phyloP scores from a whole-genome alignment of 2,329 filamentous ascomycete genomes.

The Balansia obtecta region DNA sequence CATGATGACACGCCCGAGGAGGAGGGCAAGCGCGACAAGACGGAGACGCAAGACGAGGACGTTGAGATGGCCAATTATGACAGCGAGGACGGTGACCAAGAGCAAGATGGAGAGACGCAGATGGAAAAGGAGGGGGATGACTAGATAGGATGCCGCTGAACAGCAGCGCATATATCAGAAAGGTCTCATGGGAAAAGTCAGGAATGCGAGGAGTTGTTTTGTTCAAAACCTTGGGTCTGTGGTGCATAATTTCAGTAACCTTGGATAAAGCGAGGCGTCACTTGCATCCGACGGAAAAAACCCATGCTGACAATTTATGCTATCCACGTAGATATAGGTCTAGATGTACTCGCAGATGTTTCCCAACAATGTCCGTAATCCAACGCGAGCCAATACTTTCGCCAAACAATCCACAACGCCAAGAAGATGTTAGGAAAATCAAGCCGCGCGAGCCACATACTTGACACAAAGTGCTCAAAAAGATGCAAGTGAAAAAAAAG shows the following conservation, averaged over 20 bases:
- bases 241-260: too few species aligned
- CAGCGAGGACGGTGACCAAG: conserved; percentile 17
- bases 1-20: conserved; percentile 10
- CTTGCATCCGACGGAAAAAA: too few species aligned
- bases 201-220: conserved; percentile 1
- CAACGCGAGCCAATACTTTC: too few species aligned
- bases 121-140: conserved; percentile 22
- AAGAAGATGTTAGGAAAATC: neutral
- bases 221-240: neutral
- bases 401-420: neutral
- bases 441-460: neutral
- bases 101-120: conserved; percentile 16
- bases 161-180: too few species aligned
- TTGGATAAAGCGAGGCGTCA: too few species aligned
- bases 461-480: neutral
- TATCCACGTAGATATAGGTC: neutral
- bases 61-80: conserved; percentile 37
- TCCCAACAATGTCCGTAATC: neutral
- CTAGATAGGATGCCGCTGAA: neutral
- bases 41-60: conserved; percentile 31
- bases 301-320: too few species aligned
- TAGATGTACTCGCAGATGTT: neutral
- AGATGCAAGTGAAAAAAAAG: neutral
- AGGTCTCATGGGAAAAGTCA: neutral
- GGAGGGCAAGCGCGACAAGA: conserved; percentile 15